Base-by-base conservation (phyloP, 2,329 filamentous ascomycete genomes). In the Berkeleyomyces rouxiae region DNA sequence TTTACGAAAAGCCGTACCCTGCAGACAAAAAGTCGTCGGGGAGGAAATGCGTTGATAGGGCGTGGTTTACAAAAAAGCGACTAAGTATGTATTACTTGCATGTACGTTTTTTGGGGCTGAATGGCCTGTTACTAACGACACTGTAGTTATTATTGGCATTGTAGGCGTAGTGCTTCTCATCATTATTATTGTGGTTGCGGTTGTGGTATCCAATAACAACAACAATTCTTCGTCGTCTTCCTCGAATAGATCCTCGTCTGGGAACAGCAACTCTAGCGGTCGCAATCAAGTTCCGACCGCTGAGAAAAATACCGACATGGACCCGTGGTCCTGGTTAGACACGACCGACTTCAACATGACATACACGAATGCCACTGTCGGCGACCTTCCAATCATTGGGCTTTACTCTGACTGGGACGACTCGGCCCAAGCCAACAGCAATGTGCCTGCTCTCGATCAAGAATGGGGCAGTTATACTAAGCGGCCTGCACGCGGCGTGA, bases 261-360 rank as follows among this genome's bases (percentile, higher is more conserved):
- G 23, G 23, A 51, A 31, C 31, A 51, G 10, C 47, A 51, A 51
- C 47, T 49, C 77, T 33, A 75, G 83, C 61, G 78, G 79, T 61
- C 75, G 77, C 36, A 74, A 75, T 66, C 79, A 77, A 63, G 81
- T 88, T 59, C 87, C 87, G 64, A 74, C 76, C 63, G 78, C 78
- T 65, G 90, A 83, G 68, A 84, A 82, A 72, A 89, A 84, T 11
- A 88, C 87, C 1, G 85, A 87, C 66, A 78, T 96, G 23, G 91
- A 99, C 70, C 93, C 93, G 0, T 95, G 90, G 72, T 84, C 86
- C 1, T 99, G 93, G 93, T 86, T 87, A 67, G 87, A 95, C 68
- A 96, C 91, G 0, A 81, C 79, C 0, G 90, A 91, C 69, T 96
- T 97, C 77, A 99, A 99, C 71, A 81, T 92, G 65, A 97, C 93